A percentile compares a stretch with the other conserved stretches of the same genome.
Evolutionary conservation across 345 rosid species (phyloP).

Genomic region (Salix suchowensis): DNA sequence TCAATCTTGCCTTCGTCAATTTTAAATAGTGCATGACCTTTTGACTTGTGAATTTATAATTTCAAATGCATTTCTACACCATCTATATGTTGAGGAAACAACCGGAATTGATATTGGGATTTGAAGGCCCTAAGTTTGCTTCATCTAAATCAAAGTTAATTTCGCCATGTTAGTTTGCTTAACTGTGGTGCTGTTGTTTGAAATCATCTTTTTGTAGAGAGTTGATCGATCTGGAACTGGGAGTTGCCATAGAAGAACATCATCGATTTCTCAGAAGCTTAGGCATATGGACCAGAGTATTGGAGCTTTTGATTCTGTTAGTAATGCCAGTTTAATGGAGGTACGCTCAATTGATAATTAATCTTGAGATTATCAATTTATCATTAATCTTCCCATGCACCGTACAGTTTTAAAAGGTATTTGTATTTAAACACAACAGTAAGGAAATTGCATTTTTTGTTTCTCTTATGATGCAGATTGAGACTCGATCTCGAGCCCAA

Average conservation of each 20-base stretch:
- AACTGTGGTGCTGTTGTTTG: neutral
- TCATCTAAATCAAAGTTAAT: neutral
- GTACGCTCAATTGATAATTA: constrained; percentile 30
- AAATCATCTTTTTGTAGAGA: constrained; percentile 48
- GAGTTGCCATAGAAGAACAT: constrained; percentile 66
- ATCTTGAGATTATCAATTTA: neutral
- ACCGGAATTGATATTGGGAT: neutral
- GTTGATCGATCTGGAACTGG: constrained; percentile 81
- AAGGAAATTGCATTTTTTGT: constrained; percentile 1
- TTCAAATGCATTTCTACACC: neutral
- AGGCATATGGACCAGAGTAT: constrained; percentile 50
- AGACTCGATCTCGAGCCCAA: constrained; percentile 73
- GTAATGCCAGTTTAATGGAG: constrained; percentile 90
- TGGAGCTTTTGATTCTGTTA: constrained; percentile 57
- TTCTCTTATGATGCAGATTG: constrained; percentile 48
- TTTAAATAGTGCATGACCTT: neutral
- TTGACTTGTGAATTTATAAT: neutral
- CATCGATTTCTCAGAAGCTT: constrained; percentile 58
- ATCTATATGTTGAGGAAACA: neutral
- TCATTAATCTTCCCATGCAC: neutral
- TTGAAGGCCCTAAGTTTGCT: neutral
- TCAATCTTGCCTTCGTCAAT: neutral
- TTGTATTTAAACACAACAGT: neutral
- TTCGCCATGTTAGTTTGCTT: neutral
- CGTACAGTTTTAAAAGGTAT: neutral